Base-by-base conservation (phyloP, 2,329 filamentous ascomycete species). In the Sphaceloma murrayae region DNA sequence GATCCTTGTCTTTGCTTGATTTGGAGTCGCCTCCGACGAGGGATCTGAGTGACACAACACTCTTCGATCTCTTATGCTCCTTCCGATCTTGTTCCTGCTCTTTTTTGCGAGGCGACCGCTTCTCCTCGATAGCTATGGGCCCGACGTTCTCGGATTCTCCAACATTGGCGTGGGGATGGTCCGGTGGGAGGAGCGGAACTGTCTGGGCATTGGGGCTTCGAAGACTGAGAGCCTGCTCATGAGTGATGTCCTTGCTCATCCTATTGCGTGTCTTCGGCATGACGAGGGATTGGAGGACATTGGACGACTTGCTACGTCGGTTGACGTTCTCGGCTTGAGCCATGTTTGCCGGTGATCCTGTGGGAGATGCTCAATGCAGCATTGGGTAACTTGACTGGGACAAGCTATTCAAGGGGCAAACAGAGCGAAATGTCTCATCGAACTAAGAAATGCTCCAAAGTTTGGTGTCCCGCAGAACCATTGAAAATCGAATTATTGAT, bases 201-300 rank as follows among this genome's bases (percentile, higher is more conserved):
- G 55, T 57, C 21, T 46, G 24, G 49, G 38, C 45, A 49, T 56
- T 43, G 62, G 54, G 33, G 54, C 52, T 34, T 57, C 56, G 43
- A 60, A 60, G 9, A 62, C 62, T 17, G 66, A 69, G 33, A 66
- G 65, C 48, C 67, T 66, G 40, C 68, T 66, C 52, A 66, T 69
- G 54, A n/a, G 42, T 51, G 47, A 34, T 53, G 53, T 45, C 73
- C 66, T 45, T 50, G 46, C 43, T 50, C 48, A 45, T 34, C 8
- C 30, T 34, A 16, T 45, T 45, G 11, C 42, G 30, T 46, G 59
- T 58, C 56, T 68, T 73, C 40, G 70, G 61, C 14, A 65, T 62
- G 52, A 77, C 68, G 46, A 77, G 67, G 14, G 72, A 70, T 54
- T 69, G 71, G 49, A 78, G 62, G 32, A 69, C 63, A 27, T 67